phyloP scores from a whole-genome alignment of 331 rosid genomes.

The Rhamnella rubrinervis region DNA sequence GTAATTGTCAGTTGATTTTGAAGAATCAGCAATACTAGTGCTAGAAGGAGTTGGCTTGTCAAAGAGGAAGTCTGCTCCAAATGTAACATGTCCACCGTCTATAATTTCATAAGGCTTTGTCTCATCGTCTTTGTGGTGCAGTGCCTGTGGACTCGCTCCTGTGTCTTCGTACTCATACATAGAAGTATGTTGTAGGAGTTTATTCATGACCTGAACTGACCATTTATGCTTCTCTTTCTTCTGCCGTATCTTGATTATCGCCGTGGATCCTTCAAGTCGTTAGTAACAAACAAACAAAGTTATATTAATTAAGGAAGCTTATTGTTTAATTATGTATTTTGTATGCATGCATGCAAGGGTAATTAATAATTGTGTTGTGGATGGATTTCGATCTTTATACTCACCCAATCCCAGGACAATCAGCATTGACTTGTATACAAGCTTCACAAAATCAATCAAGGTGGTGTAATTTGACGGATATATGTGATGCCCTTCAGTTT shows the following conservation, averaged over 20 bases:
- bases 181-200: conserved; percentile 4
- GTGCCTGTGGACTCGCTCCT: conserved; percentile 22
- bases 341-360: too few species aligned
- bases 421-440: conserved; percentile 11
- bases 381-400: not conserved
- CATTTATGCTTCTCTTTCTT: conserved; percentile 27
- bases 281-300: too few species aligned
- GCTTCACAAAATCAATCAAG: conserved; percentile 23
- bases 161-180: conserved; percentile 22
- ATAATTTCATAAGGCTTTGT: conserved; percentile 21
- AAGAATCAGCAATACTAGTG: not conserved
- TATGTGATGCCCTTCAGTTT: not conserved
- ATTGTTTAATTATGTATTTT: too few species aligned
- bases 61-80: not conserved
- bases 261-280: conserved; percentile 1
- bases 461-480: conserved; percentile 30
- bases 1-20: not conserved
- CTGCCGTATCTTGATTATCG: conserved; percentile 1
- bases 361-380: too few species aligned
- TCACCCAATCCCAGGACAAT: conserved; percentile 48
- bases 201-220: conserved; percentile 24
- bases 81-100: not conserved
- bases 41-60: not conserved
- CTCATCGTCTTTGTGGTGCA: conserved; percentile 5
- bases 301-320: too few species aligned